A percentile compares a stretch with the other conserved stretches of the same genome.
Conservation (phyloP, 805 yeast species). For the Kazachstania kunashirensis region DNA sequence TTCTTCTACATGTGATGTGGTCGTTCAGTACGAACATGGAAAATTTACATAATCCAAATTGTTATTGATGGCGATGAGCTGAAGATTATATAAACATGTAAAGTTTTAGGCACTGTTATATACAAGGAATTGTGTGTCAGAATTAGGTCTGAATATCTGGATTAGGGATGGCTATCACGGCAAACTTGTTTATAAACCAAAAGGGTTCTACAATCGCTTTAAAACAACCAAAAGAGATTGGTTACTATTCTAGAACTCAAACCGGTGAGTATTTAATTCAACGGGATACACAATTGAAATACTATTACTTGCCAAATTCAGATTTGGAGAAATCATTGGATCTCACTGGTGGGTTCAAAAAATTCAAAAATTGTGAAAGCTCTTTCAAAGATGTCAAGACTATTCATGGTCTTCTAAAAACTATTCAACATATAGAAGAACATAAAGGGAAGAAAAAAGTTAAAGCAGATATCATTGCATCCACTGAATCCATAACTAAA, state of each 20-base stretch:
- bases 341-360: slow-evolving; percentile 52
- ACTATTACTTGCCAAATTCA: slow-evolving; percentile 73
- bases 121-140: too few species aligned
- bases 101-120: too few species aligned
- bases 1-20: too few species aligned
- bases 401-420: slow-evolving; percentile 45
- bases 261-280: slow-evolving; percentile 41
- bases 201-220: slow-evolving; percentile 58
- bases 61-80: too few species aligned
- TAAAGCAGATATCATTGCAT: slow-evolving; percentile 60
- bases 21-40: too few species aligned
- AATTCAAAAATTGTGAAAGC: slow-evolving; percentile 44
- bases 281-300: slow-evolving; percentile 49
- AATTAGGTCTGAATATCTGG: too few species aligned
- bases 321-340: slow-evolving; percentile 54
- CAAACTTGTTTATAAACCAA: slow-evolving; percentile 29
- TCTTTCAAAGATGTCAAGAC: slow-evolving; percentile 37
- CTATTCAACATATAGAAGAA: slow-evolving; percentile 47
- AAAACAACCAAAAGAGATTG: slow-evolving; percentile 78
- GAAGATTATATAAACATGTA: too few species aligned
- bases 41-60: too few species aligned
- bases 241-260: slow-evolving; percentile 52
- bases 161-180: slow-evolving; percentile 26
- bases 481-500: slow-evolving; percentile 71
- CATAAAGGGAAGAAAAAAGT: slow-evolving; percentile 33